Percentiles rank a stretch among this genome's conserved stretches.
Evolutionary conservation across 352 stramenopile genomes (phyloP).

Genomic region (Plasmopara viticola): DNA sequence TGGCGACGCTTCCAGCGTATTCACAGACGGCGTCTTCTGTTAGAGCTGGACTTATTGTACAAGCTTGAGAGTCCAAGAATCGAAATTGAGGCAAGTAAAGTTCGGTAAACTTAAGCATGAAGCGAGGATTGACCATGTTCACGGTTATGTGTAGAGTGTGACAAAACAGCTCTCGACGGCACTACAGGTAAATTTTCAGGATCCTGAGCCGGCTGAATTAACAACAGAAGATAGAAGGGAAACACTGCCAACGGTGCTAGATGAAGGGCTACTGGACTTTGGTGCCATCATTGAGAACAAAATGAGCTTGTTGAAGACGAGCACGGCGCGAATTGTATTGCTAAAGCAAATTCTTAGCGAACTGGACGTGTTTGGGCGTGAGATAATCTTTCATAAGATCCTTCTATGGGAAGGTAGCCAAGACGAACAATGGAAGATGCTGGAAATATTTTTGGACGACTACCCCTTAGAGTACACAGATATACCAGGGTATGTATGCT

Average conservation of each 20-base stretch:
- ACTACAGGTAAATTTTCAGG: too few species aligned
- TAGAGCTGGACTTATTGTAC: slow-evolving; percentile 37
- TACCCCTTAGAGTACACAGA: slow-evolving; percentile 34
- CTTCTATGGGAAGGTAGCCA: slow-evolving; percentile 12
- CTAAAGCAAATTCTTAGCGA: slow-evolving; percentile 7
- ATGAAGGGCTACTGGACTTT: slow-evolving; percentile 14
- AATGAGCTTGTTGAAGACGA: slow-evolving; percentile 8
- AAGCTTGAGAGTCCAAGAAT: slow-evolving; percentile 24
- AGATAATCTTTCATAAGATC: slow-evolving; percentile 24
- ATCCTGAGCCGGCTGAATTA: too few species aligned
- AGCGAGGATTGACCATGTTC: too few species aligned
- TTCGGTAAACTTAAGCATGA: neutral
- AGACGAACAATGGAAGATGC: slow-evolving; percentile 17
- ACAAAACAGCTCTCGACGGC: too few species aligned
- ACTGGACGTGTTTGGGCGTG: slow-evolving; percentile 18
- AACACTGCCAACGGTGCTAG: too few species aligned
- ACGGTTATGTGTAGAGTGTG: too few species aligned
- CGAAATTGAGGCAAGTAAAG: slow-evolving; percentile 13
- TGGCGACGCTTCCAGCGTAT: slow-evolving; percentile 28
- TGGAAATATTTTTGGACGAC: slow-evolving; percentile 35
- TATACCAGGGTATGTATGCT: slow-evolving; percentile 4
- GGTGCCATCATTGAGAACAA: slow-evolving; percentile 18
- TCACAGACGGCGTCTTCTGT: slow-evolving; percentile 24
- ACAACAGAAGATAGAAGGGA: too few species aligned
- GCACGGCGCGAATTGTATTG: neutral